A percentile compares a stretch with the other conserved stretches of the same genome.
Evolutionary conservation across 768 basidiomycete genomes (phyloP).

Genomic region (Rhodotorula kratochvilovae): DNA sequence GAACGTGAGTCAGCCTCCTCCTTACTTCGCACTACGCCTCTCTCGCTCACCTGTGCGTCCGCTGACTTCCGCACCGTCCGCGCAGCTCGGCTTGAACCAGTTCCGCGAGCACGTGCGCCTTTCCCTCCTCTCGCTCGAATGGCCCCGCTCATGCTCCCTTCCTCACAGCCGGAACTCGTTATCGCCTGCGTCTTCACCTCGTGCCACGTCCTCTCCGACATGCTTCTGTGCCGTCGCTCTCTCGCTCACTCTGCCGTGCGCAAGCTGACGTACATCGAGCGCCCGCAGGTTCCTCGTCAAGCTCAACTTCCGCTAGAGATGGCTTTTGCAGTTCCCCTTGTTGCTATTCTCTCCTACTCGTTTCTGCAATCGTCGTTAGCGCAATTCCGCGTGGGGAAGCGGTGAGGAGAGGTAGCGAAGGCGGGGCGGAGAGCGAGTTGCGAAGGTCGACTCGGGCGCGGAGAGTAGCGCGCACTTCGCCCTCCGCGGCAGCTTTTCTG

Average conservation of each 20-base stretch:
- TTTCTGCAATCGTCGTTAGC: too few relatives aligned
- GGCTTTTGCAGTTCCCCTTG: not conserved
- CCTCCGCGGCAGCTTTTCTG: too few relatives aligned
- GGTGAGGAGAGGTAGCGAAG: too few relatives aligned
- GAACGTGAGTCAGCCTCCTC: slow-evolving; percentile 22
- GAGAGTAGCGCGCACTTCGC: too few relatives aligned
- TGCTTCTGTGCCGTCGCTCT: slow-evolving; percentile 45
- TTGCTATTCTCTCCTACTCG: not conserved
- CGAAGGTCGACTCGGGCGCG: too few relatives aligned
- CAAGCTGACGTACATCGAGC: not conserved
- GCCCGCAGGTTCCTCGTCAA: slow-evolving; percentile 42
- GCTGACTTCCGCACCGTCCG: not conserved
- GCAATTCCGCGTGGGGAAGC: too few relatives aligned
- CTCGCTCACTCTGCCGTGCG: not conserved
- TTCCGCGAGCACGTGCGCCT: slow-evolving; percentile 49
- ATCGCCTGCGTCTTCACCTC: slow-evolving; percentile 46
- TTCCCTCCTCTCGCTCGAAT: slow-evolving; percentile 16
- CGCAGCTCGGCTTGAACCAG: slow-evolving; percentile 49
- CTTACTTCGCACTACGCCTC: too few relatives aligned
- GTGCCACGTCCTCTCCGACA: slow-evolving; percentile 50
- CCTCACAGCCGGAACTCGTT: slow-evolving; percentile 32
- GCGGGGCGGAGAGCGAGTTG: too few relatives aligned
- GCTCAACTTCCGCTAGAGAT: slow-evolving; percentile 20
- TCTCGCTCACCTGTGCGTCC: not conserved
- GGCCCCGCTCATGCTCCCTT: slow-evolving; percentile 15